Conservation (phyloP, 1,139 yeast species). For the Scheffersomyces quercinus region DNA sequence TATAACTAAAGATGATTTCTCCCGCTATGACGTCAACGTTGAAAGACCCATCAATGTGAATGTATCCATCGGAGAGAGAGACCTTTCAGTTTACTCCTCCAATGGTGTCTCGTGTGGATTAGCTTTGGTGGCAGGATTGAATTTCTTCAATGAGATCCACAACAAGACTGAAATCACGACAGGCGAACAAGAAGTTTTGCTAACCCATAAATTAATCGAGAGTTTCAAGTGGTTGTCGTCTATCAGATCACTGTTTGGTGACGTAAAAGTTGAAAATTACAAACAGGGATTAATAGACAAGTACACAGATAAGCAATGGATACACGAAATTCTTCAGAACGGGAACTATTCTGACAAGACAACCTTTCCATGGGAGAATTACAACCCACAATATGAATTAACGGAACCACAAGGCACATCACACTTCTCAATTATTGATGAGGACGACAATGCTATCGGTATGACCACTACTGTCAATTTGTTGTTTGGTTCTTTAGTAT, state of each 20-base stretch:
- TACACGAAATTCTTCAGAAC: conserved; percentile 42
- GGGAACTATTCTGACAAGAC: conserved; percentile 49
- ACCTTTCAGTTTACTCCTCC: conserved; percentile 61
- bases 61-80: conserved; percentile 35
- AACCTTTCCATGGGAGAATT: conserved; percentile 71
- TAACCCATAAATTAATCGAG: conserved; percentile 75
- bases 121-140: conserved; percentile 74
- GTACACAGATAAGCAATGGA: conserved; percentile 52
- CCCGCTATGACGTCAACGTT: conserved; percentile 54
- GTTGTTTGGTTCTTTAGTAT: conserved; percentile 77
- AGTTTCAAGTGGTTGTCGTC: conserved; percentile 93
- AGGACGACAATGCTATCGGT: conserved; percentile 70
- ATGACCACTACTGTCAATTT: conserved; percentile 91
- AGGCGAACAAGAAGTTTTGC: conserved; percentile 40
- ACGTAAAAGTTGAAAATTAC: conserved; percentile 28
- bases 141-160: conserved; percentile 39
- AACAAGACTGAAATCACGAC: neutral
- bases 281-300: conserved; percentile 26
- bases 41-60: conserved; percentile 54
- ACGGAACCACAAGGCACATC: conserved; percentile 86
- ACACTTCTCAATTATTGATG: conserved; percentile 77
- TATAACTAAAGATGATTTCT: conserved; percentile 62
- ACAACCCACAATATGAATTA: conserved; percentile 74
- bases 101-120: conserved; percentile 84
- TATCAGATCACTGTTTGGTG: conserved; percentile 82